Percentiles rank a stretch among this genome's conserved stretches.
These are phyloP conservation scores for Dispira parvispora DNA, from an alignment of 192 early-diverging fungal genomes.

Conservation along the genomic window DNA sequence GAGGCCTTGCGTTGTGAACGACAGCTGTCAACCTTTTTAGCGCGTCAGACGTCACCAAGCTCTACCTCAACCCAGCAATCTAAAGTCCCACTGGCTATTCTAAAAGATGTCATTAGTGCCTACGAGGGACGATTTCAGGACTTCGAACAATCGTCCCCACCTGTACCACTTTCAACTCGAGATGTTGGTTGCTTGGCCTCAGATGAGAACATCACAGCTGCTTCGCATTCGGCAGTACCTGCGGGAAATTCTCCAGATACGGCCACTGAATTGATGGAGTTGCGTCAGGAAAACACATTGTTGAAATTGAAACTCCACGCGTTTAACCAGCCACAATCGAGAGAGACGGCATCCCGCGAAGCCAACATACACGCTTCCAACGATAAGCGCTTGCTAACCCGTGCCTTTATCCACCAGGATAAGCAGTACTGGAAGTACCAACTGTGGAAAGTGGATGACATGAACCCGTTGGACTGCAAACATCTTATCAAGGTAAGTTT, in stretches of 20 bases:
- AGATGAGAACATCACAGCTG: not conserved
- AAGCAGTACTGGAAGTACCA: conserved; percentile 11
- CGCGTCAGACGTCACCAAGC: too few relatives aligned
- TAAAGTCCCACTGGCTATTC: too few relatives aligned
- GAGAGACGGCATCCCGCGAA: too few relatives aligned
- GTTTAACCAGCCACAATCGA: not conserved
- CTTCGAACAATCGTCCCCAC: not conserved
- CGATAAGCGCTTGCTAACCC: conserved; percentile 2
- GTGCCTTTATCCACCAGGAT: conserved; percentile 8
- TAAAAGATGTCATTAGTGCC: conserved; percentile 2
- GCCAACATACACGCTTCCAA: not conserved
- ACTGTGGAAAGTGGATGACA: conserved; percentile 10
- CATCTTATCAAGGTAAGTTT: conserved; percentile 9
- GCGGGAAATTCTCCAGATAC: not conserved
- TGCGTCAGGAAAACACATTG: conserved; percentile 5
- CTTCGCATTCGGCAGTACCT: not conserved
- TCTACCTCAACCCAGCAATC: too few relatives aligned
- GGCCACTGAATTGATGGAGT: not conserved
- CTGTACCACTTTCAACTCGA: not conserved
- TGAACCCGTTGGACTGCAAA: not conserved
- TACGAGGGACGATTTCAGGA: not conserved
- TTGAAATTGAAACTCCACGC: conserved; percentile 3
- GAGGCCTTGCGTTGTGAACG: conserved; percentile 1
- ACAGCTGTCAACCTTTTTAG: not conserved
- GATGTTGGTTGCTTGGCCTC: not conserved